Conservation (phyloP, 129 eudicot species). For the Chrysanthemum seticuspe region DNA sequence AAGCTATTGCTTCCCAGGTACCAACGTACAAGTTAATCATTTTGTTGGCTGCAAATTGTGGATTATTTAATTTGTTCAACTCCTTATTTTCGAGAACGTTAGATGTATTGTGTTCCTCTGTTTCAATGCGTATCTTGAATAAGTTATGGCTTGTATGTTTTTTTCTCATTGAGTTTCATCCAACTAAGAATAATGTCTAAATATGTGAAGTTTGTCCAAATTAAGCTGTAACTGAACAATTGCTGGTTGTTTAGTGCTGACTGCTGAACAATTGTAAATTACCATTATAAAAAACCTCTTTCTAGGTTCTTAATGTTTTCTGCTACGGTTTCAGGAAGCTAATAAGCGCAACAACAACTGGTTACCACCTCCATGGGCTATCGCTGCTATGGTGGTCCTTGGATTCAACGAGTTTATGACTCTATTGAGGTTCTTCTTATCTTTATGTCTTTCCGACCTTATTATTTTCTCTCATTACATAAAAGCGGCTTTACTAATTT, state of each 20-base stretch:
- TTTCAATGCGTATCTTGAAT: too few species aligned
- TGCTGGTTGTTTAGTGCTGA: background rate
- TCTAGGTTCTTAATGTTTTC: background rate
- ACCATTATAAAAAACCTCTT: background rate
- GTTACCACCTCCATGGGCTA: slow-evolving; percentile 99
- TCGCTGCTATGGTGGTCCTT: slow-evolving; percentile 66
- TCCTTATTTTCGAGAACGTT: too few species aligned
- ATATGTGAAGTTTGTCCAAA: too few species aligned
- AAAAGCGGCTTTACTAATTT: slow-evolving; percentile 12
- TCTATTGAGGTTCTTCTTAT: slow-evolving; percentile 66
- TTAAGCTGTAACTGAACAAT: background rate
- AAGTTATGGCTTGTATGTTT: too few species aligned
- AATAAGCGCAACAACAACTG: slow-evolving; percentile 91
- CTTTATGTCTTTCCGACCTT: background rate
- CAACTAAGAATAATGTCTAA: too few species aligned
- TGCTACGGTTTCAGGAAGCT: slow-evolving; percentile 73
- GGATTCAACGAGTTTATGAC: slow-evolving; percentile 99
- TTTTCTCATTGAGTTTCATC: background rate
- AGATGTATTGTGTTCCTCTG: too few species aligned
- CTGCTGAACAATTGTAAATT: background rate
- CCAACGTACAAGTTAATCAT: background rate
- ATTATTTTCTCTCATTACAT: background rate
- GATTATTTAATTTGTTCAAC: background rate
- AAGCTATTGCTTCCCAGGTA: slow-evolving; percentile 91
- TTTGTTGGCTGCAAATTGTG: slow-evolving; percentile 15